phyloP scores from a whole-genome alignment of 306 rosid genomes.

The Luffa acutangula region DNA sequence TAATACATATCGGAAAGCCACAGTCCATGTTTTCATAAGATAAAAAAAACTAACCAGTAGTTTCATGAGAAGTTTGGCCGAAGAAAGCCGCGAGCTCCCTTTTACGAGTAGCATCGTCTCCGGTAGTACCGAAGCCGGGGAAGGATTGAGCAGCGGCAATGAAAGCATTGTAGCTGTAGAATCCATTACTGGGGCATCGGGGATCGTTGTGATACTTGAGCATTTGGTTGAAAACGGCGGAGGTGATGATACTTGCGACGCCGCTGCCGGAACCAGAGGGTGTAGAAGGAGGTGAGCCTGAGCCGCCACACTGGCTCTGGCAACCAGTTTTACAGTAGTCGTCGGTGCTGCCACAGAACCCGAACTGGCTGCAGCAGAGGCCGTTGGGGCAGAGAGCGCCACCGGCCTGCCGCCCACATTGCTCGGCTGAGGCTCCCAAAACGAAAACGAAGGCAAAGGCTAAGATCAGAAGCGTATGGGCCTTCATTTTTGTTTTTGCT shows the following conservation, averaged over 20 bases:
- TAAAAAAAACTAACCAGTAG: slow-evolving; percentile 15
- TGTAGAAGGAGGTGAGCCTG: too few species aligned
- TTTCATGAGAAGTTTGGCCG: slow-evolving; percentile 28
- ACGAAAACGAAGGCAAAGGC: neutral
- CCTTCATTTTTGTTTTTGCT: neutral
- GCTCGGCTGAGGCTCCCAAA: slow-evolving; percentile 21
- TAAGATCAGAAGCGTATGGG: neutral
- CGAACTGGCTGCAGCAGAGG: slow-evolving; percentile 39
- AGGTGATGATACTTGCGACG: slow-evolving; percentile 11
- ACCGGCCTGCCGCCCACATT: slow-evolving; percentile 41
- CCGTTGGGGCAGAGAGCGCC: slow-evolving; percentile 31
- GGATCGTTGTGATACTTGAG: slow-evolving; percentile 25
- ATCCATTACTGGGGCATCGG: slow-evolving; percentile 23
- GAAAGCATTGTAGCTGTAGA: slow-evolving; percentile 38
- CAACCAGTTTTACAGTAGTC: slow-evolving; percentile 12
- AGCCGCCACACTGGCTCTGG: slow-evolving; percentile 29
- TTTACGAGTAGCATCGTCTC: slow-evolving; percentile 16
- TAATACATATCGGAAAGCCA: neutral
- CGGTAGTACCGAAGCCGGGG: slow-evolving; percentile 25
- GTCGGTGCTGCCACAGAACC: slow-evolving; percentile 30
- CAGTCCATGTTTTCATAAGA: too few species aligned
- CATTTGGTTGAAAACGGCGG: slow-evolving; percentile 20
- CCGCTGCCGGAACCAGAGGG: too few species aligned
- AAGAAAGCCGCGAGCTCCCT: slow-evolving; percentile 31
- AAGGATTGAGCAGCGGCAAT: slow-evolving; percentile 28